These are phyloP conservation scores for Apiospora pterosperma DNA, from an alignment of 2,329 filamentous ascomycete genomes.

Conservation along the genomic window DNA sequence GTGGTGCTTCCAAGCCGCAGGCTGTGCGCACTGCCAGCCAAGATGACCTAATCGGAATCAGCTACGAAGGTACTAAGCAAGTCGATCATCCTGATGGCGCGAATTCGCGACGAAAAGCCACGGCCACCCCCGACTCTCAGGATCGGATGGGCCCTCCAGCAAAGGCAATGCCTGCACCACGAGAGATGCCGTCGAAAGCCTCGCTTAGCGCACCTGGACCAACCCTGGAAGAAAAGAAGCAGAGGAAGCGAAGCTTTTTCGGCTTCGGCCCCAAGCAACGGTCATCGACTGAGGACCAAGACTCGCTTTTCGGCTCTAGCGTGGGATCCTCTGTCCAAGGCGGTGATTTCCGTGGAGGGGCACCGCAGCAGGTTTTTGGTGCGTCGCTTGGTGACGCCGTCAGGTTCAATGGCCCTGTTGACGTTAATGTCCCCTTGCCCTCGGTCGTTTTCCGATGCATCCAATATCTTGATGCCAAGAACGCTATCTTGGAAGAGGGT, in stretches of 20 bases:
- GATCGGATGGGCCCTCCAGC: constrained; percentile 33
- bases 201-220: constrained; percentile 42
- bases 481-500: constrained; percentile 82
- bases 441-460: constrained; percentile 95
- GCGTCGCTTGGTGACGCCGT: constrained; percentile 83
- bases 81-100: constrained; percentile 44
- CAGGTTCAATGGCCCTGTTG: constrained; percentile 69
- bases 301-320: constrained; percentile 50
- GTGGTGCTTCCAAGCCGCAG: constrained; percentile 31
- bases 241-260: constrained; percentile 76
- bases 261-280: constrained; percentile 62
- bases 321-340: constrained; percentile 39
- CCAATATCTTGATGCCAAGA: constrained; percentile 82
- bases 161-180: constrained; percentile 72
- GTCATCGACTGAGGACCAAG: constrained; percentile 55
- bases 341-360: constrained; percentile 32
- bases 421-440: constrained; percentile 73
- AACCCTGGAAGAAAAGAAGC: constrained; percentile 71
- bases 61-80: constrained; percentile 54
- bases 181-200: constrained; percentile 69
- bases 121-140: constrained; percentile 22
- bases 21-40: constrained; percentile 31
- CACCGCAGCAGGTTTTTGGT: constrained; percentile 75
- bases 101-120: constrained; percentile 29
- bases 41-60: constrained; percentile 53